Evolutionary conservation across 306 rosid species (phyloP), one percentile per base, ranked within the genome.

Genomic region (Purshia tridentata): DNA sequence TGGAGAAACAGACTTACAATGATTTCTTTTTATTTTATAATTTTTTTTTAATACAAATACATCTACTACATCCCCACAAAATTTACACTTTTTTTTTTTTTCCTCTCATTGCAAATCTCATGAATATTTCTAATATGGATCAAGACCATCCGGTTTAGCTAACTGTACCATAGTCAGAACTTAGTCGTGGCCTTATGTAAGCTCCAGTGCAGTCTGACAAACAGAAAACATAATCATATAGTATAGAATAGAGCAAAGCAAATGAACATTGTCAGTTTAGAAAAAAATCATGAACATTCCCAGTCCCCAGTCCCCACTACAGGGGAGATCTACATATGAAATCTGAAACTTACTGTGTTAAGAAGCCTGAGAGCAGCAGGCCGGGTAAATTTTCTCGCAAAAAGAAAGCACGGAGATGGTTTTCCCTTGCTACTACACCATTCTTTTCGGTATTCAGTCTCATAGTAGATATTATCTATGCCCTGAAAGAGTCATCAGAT

Each of bases 331-430:
- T 29, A 29, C 35, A 29, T 29, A 29, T 54, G 20, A 60, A 44
- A 42, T 12, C 18, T 56, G 65, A 82, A 65, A 79, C 84, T 76
- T 77, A 95, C 99, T 81, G 83, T 78, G 75, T 91, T 92, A 65
- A 91, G 88, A 84, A 95, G 97, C 85, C 98, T 82, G 56, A 90
- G 76, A 67, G 97, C 99, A 41, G 99, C 98, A 13, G 99, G 93
- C 16, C 98, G 84, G 22, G 97, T 95, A 81, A 95, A 95, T 73
- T 95, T 95, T 76, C 98, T 80, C 0, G 98, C 98, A 23, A 95
- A 95, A 82, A 95, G 98, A 78, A 95, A 95, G 80, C 99, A 95
- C 4, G 82, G 76, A 29, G 98, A 87, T n/a, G 98, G 92, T 72
- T 88, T 91, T 12, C 90, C 97, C 85, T 86, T 87, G 81, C 96